phyloP scores from a whole-genome alignment of 2,329 filamentous ascomycete species.

The Cladosporium sp. region DNA sequence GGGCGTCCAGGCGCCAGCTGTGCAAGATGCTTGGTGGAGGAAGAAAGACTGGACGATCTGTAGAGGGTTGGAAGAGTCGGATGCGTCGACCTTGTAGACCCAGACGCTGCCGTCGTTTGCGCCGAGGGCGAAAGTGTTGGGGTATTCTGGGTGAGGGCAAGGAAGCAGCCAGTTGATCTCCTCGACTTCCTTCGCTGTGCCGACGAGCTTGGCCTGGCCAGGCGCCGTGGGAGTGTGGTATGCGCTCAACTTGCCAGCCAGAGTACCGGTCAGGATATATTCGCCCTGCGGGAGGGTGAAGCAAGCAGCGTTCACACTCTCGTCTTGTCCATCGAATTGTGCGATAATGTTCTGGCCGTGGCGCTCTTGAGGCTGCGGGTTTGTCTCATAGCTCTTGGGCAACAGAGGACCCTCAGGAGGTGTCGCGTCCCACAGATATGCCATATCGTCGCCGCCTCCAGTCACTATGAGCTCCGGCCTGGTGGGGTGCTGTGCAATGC shows the following conservation, averaged over 20 bases:
- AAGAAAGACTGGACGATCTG: conserved; percentile 90
- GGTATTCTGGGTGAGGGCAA: conserved; percentile 69
- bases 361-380: conserved; percentile 58
- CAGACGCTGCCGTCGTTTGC: conserved; percentile 90
- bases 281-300: conserved; percentile 84
- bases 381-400: conserved; percentile 71
- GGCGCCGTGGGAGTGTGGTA: conserved; percentile 33
- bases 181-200: conserved; percentile 82
- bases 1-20: conserved; percentile 85
- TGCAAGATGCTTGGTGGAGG: conserved; percentile 81
- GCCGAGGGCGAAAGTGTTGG: conserved; percentile 83
- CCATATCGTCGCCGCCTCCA: conserved; percentile 81
- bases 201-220: conserved; percentile 58
- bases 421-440: conserved; percentile 80
- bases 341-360: conserved; percentile 66
- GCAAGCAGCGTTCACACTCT: conserved; percentile 81
- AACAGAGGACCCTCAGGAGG: conserved; percentile 63
- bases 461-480: conserved; percentile 78
- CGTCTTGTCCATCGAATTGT: conserved; percentile 83
- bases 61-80: conserved; percentile 62
- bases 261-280: conserved; percentile 79
- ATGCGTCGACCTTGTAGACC: conserved; percentile 83
- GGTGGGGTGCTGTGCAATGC: conserved; percentile 87
- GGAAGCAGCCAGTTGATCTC: conserved; percentile 89
- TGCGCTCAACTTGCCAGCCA: conserved; percentile 79